Base-by-base conservation (phyloP, 1,284 basidiomycete genomes). In the Trametes hirsuta region DNA sequence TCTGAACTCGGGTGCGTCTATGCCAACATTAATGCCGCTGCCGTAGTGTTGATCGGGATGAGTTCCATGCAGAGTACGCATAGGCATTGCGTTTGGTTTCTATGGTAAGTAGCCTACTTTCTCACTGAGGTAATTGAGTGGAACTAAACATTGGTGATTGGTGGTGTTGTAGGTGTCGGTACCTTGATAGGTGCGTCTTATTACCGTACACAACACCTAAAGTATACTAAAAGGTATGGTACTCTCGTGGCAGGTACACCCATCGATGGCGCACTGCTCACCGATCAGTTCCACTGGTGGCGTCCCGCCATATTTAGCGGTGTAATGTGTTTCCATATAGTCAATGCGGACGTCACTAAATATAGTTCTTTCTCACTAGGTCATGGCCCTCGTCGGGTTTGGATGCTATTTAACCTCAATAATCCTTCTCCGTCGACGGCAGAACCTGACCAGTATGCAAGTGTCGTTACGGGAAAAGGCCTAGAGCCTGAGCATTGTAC, bases 31-130 rank as follows among this genome's bases (percentile, higher is more conserved):
- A 9, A 18, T 41, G 35, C 3, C 18, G 30, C 4, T 14, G n/a
- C 15, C 21, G 11, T n/a, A 24, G 11, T 51, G 12, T 35, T 37
- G 10, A 49, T 40, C 8, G 30, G 30, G 8, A 30, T 8, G 14
- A 34, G 15, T 18, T 35, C 11, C 12, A 5, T 6, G 21, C n/a
- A 66, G 65, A 1, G 55, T 56, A 2, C 62, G 65, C 9, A 57
- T 67, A 59, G 66, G 66, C 22, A 54, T 67, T 2, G 61, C 63
- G n/a, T 65, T 67, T 53, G 60, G 58, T 10, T 47, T 61, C 22
- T 51, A 25, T 10, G 65, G 62, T 64, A 35, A 21, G 59, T 58
- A 21, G 59, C 55, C n/a, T 5, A 11, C 14, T 0, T 5, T 24
- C 21, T 9, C 4, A 14, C 30, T 30, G 8, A 5, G 8, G 11